Percentiles rank a stretch among this genome's conserved stretches.
These are phyloP conservation scores for Stropharia rugosoannulata DNA, from an alignment of 768 basidiomycete species.

Conservation along the genomic window DNA sequence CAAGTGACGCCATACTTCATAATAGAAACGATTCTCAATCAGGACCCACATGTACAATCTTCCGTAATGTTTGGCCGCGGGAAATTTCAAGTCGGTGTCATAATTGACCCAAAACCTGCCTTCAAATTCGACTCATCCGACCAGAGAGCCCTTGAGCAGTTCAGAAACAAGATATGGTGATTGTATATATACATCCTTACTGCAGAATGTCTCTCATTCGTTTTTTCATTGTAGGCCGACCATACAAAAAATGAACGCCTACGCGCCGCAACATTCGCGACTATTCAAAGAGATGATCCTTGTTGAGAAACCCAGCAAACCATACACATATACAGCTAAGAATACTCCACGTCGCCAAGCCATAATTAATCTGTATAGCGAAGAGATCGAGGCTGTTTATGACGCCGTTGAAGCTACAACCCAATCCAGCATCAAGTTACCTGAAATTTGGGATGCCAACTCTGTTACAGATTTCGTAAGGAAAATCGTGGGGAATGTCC, in stretches of 20 bases:
- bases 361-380: conserved; percentile 34
- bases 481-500: conserved; percentile 4
- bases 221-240: conserved; percentile 29
- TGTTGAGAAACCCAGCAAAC: conserved; percentile 34
- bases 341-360: conserved; percentile 34
- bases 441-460: conserved; percentile 2
- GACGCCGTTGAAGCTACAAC: conserved; percentile 14
- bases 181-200: not conserved
- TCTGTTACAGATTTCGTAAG: conserved; percentile 6
- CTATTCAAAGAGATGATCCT: conserved; percentile 52
- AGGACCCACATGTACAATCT: conserved; percentile 10
- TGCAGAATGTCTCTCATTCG: not conserved
- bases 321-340: conserved; percentile 44
- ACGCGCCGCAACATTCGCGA: conserved; percentile 42
- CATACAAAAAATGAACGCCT: conserved; percentile 37
- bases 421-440: conserved; percentile 6
- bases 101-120: conserved; percentile 8
- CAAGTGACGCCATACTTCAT: too few relatives aligned
- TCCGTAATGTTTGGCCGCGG: conserved; percentile 14
- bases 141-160: conserved; percentile 14
- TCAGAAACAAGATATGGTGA: conserved; percentile 24
- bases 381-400: conserved; percentile 33
- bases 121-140: conserved; percentile 24
- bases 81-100: conserved; percentile 11
- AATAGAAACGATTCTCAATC: conserved; percentile 11